A percentile compares a stretch with the other conserved stretches of the same genome.
These are phyloP conservation scores for Aspergillus sp. DNA, from an alignment of 2,329 filamentous ascomycete species.

Conservation along the genomic window DNA sequence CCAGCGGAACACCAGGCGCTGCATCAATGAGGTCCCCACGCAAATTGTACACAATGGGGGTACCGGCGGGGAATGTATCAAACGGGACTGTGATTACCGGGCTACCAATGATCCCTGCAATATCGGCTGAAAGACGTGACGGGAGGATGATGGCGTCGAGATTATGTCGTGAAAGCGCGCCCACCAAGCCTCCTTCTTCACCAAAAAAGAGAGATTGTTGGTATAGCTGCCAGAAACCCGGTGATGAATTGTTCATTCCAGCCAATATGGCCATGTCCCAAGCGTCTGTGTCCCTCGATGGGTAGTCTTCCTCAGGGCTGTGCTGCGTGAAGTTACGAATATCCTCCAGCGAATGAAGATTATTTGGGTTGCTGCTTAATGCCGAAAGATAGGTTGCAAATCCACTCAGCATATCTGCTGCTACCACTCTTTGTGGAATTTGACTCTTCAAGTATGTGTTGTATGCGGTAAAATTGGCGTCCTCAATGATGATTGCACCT, in stretches of 20 bases:
- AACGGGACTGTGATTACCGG: slow-evolving; percentile 66
- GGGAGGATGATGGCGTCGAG: slow-evolving; percentile 65
- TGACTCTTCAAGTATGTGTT: slow-evolving; percentile 44
- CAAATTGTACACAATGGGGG: slow-evolving; percentile 38
- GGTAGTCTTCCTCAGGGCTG: slow-evolving; percentile 58
- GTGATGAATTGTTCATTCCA: slow-evolving; percentile 57
- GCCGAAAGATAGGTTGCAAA: slow-evolving; percentile 57
- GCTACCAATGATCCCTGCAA: slow-evolving; percentile 58
- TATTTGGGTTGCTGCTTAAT: slow-evolving; percentile 59
- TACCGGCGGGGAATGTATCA: slow-evolving; percentile 54
- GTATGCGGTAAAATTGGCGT: slow-evolving; percentile 59
- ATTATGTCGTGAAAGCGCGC: slow-evolving; percentile 56
- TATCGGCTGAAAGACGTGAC: slow-evolving; percentile 47
- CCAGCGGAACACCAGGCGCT: slow-evolving; percentile 60
- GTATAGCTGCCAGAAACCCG: slow-evolving; percentile 59
- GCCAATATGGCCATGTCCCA: slow-evolving; percentile 57
- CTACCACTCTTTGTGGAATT: slow-evolving; percentile 45
- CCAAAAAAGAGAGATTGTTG: slow-evolving; percentile 55
- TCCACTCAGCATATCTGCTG: slow-evolving; percentile 60
- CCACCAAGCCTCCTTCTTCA: slow-evolving; percentile 60
- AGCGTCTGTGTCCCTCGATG: slow-evolving; percentile 56
- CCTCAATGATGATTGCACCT: slow-evolving; percentile 61
- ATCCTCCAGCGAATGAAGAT: slow-evolving; percentile 53
- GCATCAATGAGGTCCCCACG: slow-evolving; percentile 54
- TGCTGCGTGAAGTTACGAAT: slow-evolving; percentile 57